Evolutionary conservation across 1,284 basidiomycete species (phyloP).

Genomic region (Meira miltonrushii): DNA sequence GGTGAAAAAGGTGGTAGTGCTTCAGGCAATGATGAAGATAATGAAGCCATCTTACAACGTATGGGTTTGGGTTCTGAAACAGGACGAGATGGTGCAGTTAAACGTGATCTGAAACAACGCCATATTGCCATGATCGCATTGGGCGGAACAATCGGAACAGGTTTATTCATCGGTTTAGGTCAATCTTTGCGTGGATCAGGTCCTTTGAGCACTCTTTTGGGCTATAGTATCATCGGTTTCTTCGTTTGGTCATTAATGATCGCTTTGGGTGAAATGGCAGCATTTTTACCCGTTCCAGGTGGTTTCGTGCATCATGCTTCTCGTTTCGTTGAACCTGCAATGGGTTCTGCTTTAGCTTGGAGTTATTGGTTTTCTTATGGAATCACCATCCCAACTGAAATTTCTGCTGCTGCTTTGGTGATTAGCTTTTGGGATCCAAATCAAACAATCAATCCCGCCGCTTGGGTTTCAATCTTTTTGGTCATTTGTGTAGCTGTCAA

Average conservation of each 20-base stretch:
- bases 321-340: constrained; percentile 71
- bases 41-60: not conserved
- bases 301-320: constrained; percentile 74
- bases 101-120: constrained; percentile 29
- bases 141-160: constrained; percentile 48
- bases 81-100: constrained; percentile 17
- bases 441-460: constrained; percentile 60
- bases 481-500: constrained; percentile 69
- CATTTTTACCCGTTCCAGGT: constrained; percentile 61
- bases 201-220: constrained; percentile 54
- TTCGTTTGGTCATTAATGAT: constrained; percentile 50
- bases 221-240: constrained; percentile 50
- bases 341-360: constrained; percentile 62
- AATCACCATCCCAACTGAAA: constrained; percentile 67
- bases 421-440: constrained; percentile 64
- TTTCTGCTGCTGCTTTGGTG: constrained; percentile 71
- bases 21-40: not conserved
- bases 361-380: constrained; percentile 58
- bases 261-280: constrained; percentile 56
- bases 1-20: not conserved
- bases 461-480: constrained; percentile 69
- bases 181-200: constrained; percentile 56
- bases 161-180: constrained; percentile 70
- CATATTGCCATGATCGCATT: constrained; percentile 45
- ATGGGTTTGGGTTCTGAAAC: not conserved